Evolutionary conservation across 2,329 filamentous ascomycete species (phyloP).

Genomic region (Talaromyces sp.): DNA sequence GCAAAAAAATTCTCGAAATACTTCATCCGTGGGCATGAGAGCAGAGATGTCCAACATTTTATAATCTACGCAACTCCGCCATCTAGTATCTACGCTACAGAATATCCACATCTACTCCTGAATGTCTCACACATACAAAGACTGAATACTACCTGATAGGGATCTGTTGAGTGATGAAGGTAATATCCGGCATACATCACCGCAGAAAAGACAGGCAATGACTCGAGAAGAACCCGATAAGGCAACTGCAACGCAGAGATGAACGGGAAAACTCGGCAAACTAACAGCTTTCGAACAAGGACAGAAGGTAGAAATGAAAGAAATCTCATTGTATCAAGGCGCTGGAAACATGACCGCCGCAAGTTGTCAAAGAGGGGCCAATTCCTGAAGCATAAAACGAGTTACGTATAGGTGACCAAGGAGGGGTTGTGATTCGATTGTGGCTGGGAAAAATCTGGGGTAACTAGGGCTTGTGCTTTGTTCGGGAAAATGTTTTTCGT

Average conservation of each 20-base stretch:
- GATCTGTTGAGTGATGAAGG: background rate
- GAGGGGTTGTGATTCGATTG: background rate
- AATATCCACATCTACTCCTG: background rate
- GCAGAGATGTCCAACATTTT: background rate
- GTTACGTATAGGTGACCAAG: background rate
- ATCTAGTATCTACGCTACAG: background rate
- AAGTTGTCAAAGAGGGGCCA: background rate
- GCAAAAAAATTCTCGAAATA: background rate
- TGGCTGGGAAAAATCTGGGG: background rate
- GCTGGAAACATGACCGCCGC: background rate
- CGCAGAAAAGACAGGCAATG: background rate
- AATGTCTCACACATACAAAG: background rate
- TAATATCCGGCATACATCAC: background rate
- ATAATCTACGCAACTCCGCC: background rate
- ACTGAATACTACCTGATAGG: background rate
- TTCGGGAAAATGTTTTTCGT: too few relatives aligned
- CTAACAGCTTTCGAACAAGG: background rate
- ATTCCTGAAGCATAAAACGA: background rate
- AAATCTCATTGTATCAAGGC: background rate
- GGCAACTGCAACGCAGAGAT: background rate
- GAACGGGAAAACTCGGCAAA: background rate
- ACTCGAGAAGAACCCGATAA: background rate
- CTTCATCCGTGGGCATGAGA: background rate
- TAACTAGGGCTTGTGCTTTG: background rate
- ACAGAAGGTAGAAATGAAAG: background rate